These are phyloP conservation scores for Mortierella sp. DNA, from an alignment of 371 early-diverging fungal species.

Conservation along the genomic window DNA sequence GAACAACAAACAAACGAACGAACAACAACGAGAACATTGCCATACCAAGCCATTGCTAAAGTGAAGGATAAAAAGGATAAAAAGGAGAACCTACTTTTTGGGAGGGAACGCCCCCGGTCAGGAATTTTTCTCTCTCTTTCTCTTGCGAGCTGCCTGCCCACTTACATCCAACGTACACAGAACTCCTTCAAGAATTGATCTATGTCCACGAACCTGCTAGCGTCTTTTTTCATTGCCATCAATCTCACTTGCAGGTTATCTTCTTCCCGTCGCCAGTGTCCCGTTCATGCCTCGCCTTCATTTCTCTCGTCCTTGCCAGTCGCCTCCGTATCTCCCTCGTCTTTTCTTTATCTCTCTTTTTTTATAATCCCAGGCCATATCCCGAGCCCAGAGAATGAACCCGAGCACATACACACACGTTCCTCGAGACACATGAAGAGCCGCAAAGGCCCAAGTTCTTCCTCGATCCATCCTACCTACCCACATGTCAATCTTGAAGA, in stretches of 20 bases:
- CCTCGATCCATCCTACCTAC: neutral
- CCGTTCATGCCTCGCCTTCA: neutral
- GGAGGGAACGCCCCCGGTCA: neutral
- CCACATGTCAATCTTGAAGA: neutral
- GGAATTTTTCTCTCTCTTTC: neutral
- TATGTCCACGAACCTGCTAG: neutral
- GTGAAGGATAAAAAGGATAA: constrained; percentile 6
- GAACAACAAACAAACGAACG: neutral
- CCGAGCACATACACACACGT: neutral
- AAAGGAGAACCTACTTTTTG: neutral
- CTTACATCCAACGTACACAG: neutral
- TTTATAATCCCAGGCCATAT: too few species aligned
- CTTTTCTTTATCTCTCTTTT: neutral
- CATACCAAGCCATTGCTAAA: neutral
- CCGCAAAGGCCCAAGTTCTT: neutral
- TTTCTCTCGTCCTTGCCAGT: neutral
- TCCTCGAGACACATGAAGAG: constrained; percentile 1
- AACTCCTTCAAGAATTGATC: neutral
- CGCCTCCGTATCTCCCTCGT: neutral
- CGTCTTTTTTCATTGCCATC: neutral
- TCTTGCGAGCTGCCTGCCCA: neutral
- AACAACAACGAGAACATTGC: neutral
- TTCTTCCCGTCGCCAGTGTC: neutral
- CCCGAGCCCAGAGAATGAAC: neutral
- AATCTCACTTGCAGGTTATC: too few species aligned